phyloP scores from a whole-genome alignment of 495 filamentous ascomycete genomes.

The Pyrenula aspistea region DNA sequence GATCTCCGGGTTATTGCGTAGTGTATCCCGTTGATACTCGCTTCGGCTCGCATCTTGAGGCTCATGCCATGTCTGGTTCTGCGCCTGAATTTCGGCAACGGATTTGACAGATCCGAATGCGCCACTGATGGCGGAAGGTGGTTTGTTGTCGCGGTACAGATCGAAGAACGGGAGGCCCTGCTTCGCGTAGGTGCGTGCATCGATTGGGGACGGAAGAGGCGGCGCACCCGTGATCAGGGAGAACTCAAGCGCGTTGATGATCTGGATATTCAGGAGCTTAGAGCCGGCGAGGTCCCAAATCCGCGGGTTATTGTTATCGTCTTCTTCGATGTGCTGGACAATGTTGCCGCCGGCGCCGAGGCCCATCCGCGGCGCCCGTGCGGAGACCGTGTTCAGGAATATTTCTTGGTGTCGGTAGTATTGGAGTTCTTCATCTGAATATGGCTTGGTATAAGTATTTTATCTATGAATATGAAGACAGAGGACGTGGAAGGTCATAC shows the following conservation, averaged over 20 bases:
- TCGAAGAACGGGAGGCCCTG: slow-evolving; percentile 23
- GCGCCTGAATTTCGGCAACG: too few species aligned
- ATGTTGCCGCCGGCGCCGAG: slow-evolving; percentile 7
- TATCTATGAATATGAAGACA: too few species aligned
- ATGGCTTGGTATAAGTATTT: too few species aligned
- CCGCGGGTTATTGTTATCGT: not conserved
- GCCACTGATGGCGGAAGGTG: slow-evolving; percentile 8
- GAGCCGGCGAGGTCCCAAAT: slow-evolving; percentile 19
- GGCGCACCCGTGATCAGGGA: slow-evolving; percentile 16
- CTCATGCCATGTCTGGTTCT: too few species aligned
- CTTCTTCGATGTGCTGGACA: slow-evolving; percentile 15
- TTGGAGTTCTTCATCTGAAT: too few species aligned
- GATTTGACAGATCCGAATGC: slow-evolving; percentile 8
- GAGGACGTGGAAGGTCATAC: too few species aligned
- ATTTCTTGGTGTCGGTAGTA: too few species aligned
- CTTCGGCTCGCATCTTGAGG: too few species aligned
- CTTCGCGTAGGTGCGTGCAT: slow-evolving; percentile 16
- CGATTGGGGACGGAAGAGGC: slow-evolving; percentile 21
- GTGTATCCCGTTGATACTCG: too few species aligned
- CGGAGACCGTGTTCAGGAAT: too few species aligned
- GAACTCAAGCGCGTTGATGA: slow-evolving; percentile 17
- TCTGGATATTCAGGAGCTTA: slow-evolving; percentile 26
- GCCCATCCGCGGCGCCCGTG: too few species aligned
- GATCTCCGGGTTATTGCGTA: too few species aligned
- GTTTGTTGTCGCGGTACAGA: slow-evolving; percentile 6